Base-by-base conservation (phyloP, 768 basidiomycete species). In the Termitomyces sp. region DNA sequence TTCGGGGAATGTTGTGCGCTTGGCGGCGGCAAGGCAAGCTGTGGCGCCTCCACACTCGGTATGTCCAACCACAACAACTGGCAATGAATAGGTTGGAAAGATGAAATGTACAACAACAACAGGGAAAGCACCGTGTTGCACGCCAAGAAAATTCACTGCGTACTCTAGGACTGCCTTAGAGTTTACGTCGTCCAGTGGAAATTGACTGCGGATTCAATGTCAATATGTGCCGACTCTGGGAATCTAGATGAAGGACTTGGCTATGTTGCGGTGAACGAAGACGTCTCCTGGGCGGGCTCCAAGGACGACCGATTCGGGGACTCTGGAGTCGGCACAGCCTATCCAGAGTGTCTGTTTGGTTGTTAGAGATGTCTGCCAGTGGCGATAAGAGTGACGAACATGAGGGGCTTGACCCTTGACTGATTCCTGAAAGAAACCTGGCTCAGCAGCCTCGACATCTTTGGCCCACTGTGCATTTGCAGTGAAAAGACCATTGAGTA, bases 191-290 rank as follows among this genome's bases (percentile, higher is more conserved):
- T 87, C 72, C 4, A 79, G 76, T 59, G 84, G 87, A 70, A 94
- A 82, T 75, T 94, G 93, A 70, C 90, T 91, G 62, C 42, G 29
- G 34, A 57, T 31, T 42, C 14, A 58, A 37, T 32, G 47, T 34
- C 4, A 38, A 53, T 29, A 57, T n/a, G 38, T 45, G 56, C 42
- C n/a, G 60, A 20, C 51, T 12, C 15, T 9, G 17, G n/a, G 52
- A 58, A 31, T 34, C 46, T 9, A 46, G 34, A 57, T 11, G 10
- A 50, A 38, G 11, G 42, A 74, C 86, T 96, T 95, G 57, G 92
- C 94, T 65, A 96, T 87, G 73, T 95, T 95, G 51, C 94, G 79
- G 73, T 93, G 87, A 34, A 89, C 86, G 67, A 96, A 95, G 62
- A 91, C 84, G 48, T 88, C 88, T 57, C 93, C 94, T 0, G 94